Evolutionary conservation across 1,284 basidiomycete species (phyloP).

Genomic region (Pyrrhoderma noxium): DNA sequence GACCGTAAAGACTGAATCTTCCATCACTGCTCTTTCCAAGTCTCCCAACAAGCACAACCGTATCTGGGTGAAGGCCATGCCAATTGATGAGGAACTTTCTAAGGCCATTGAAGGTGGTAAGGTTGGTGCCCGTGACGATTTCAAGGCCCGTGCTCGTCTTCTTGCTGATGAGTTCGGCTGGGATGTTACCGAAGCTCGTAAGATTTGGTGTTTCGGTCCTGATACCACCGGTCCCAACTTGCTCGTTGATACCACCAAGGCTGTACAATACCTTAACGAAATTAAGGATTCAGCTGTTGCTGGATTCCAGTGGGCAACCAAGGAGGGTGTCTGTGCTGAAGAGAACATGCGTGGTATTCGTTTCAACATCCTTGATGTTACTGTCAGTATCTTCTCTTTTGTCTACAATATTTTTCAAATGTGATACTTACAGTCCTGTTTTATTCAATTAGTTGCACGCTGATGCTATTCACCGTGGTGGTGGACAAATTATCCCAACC

Average conservation of each 20-base stretch:
- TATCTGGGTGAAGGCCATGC: conserved; percentile 90
- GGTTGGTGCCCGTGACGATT: conserved; percentile 92
- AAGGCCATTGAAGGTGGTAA: conserved; percentile 88
- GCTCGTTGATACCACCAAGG: conserved; percentile 98
- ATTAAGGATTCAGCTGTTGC: conserved; percentile 99
- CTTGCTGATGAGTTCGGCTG: conserved; percentile 96
- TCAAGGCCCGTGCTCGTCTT: conserved; percentile 92
- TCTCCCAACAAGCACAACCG: conserved; percentile 99
- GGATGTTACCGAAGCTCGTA: conserved; percentile 99
- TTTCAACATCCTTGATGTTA: conserved; percentile 95
- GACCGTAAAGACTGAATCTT: conserved; percentile 94
- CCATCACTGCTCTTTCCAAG: conserved; percentile 95
- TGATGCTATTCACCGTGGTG: conserved; percentile 99
- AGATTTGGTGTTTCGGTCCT: conserved; percentile 99
- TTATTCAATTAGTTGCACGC: conserved; percentile 70
- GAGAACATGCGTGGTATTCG: conserved; percentile 99
- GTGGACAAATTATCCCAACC: conserved; percentile 96
- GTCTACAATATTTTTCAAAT: background rate
- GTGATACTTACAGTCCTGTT: conserved; percentile 16
- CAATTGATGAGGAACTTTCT: conserved; percentile 91
- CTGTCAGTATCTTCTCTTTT: conserved; percentile 42
- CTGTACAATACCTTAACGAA: conserved; percentile 96
- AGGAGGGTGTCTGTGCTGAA: conserved; percentile 95
- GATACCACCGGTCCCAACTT: conserved; percentile 97
- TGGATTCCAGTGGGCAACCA: conserved; percentile 99